phyloP scores from a whole-genome alignment of 768 basidiomycete species.

The Steccherinum ochraceum region DNA sequence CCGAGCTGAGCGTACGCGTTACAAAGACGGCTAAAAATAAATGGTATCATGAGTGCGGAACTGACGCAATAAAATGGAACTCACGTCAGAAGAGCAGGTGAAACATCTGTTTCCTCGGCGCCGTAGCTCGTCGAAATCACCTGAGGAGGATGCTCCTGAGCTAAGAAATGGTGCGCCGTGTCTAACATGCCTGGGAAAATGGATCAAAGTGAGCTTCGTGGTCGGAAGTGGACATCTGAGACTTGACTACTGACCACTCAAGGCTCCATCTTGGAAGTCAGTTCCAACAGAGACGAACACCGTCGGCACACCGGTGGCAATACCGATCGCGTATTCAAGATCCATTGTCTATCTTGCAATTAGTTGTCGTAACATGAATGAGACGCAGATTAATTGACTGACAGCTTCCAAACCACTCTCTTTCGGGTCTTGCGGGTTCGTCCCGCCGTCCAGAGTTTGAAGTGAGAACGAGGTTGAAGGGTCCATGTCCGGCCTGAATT shows the following conservation, averaged over 20 bases:
- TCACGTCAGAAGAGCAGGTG: conserved; percentile 16
- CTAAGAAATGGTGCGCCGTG: conserved; percentile 34
- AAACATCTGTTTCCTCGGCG: conserved; percentile 26
- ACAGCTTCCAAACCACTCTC: conserved; percentile 58
- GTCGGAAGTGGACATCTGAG: too few species aligned
- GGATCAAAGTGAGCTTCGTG: too few species aligned
- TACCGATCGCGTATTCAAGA: conserved; percentile 21
- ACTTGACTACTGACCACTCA: too few species aligned
- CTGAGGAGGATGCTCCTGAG: conserved; percentile 39
- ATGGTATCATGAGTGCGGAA: too few species aligned
- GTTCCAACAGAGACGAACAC: conserved; percentile 21
- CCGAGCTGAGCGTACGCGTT: conserved; percentile 22
- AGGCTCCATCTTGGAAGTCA: conserved; percentile 13
- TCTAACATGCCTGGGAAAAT: not conserved
- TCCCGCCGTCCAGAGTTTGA: conserved; percentile 22
- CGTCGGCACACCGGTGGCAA: conserved; percentile 22
- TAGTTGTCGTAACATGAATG: not conserved
- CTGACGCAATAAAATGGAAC: not conserved
- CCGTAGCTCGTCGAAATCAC: conserved; percentile 64
- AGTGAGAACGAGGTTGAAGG: conserved; percentile 17
- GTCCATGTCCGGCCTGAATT: conserved; percentile 41
- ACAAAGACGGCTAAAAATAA: conserved; percentile 17
- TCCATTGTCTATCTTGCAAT: conserved; percentile 13
- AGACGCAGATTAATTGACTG: conserved; percentile 14
- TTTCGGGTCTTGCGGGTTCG: conserved; percentile 39